Percentiles rank a stretch among this genome's conserved stretches.
phyloP scores from a whole-genome alignment of 345 rosid genomes.

The Carallia brachiata region DNA sequence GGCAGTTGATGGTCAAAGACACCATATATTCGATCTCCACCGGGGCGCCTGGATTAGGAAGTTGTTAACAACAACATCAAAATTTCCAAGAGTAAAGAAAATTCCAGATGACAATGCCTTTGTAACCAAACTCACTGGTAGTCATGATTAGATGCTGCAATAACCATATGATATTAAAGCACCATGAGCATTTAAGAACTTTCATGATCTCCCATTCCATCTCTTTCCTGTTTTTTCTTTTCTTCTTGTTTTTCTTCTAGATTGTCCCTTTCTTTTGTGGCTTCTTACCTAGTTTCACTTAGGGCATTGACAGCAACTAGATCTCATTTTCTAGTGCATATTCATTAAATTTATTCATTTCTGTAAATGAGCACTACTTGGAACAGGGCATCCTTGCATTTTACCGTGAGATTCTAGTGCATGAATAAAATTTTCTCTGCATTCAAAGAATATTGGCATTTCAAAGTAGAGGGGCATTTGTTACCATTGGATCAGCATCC shows the following conservation, averaged over 20 bases:
- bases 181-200: not conserved
- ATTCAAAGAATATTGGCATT: too few relatives aligned
- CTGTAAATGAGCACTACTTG: too few relatives aligned
- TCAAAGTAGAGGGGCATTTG: too few relatives aligned
- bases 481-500: too few relatives aligned
- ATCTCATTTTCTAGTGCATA: too few relatives aligned
- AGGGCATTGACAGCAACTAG: too few relatives aligned
- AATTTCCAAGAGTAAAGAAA: not conserved
- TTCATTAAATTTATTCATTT: too few relatives aligned
- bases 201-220: not conserved
- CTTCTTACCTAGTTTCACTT: not conserved
- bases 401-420: too few relatives aligned
- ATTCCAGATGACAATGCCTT: not conserved
- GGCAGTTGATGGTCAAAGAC: slow-evolving; percentile 97
- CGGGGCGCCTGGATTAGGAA: slow-evolving; percentile 73
- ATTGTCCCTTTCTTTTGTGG: not conserved
- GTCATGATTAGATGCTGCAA: not conserved
- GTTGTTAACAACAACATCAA: slow-evolving; percentile 5
- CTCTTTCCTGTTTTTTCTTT: not conserved
- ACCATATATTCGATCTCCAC: slow-evolving; percentile 96
- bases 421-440: too few relatives aligned
- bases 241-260: not conserved
- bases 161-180: not conserved
- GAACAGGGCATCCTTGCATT: too few relatives aligned
- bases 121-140: not conserved